Evolutionary conservation across 495 filamentous ascomycete genomes (phyloP), one percentile per base, ranked within the genome.

Genomic region (Venustampulla echinocandica): DNA sequence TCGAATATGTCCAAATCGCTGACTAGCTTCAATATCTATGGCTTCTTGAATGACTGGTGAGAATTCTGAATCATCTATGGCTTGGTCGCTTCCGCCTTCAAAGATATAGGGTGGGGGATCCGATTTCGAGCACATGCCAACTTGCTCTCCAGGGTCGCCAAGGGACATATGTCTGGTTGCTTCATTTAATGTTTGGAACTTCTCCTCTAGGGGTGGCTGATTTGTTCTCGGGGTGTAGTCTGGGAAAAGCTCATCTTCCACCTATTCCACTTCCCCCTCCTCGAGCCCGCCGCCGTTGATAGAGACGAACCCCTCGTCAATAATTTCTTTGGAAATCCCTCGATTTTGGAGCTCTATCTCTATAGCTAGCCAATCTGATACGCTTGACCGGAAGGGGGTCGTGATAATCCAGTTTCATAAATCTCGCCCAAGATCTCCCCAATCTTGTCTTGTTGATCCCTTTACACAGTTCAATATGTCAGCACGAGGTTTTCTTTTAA

Each of bases 221-320:
- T 24, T 17, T 11, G 4, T n/a, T 17, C 44, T 34, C 2, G 39
- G 20, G 22, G 25, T 44, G 18, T 44, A 47, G 25, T 38, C 44
- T 14, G 44, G 44, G n/a, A n/a, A n/a, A 4, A 47, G 33, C n/a
- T 20, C 19, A 33, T 46, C 20, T 10, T 34, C 17, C 6, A 35
- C 42, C 10, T 30, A 3, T 15, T 14, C 34, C 30, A 28, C 28
- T 18, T 3, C 20, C 7, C 37, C 18, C 21, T 25, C 10, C 21
- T 43, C 40, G 4, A 10, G 10, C 3, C 4, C 28, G 15, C 5
- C 15, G 19, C 19, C 22, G 15, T 51, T 39, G 13, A 51, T 51
- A 25, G 46, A 51, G 20, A 51, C 45, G 15, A 40, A 51, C 21
- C 46, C 48, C 41, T 51, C 48, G 9, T 45, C 42, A 39, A 51